Evolutionary conservation across 352 stramenopile genomes (phyloP), one percentile per base, ranked within the genome.

Genomic region (Globisporangium paddicum): DNA sequence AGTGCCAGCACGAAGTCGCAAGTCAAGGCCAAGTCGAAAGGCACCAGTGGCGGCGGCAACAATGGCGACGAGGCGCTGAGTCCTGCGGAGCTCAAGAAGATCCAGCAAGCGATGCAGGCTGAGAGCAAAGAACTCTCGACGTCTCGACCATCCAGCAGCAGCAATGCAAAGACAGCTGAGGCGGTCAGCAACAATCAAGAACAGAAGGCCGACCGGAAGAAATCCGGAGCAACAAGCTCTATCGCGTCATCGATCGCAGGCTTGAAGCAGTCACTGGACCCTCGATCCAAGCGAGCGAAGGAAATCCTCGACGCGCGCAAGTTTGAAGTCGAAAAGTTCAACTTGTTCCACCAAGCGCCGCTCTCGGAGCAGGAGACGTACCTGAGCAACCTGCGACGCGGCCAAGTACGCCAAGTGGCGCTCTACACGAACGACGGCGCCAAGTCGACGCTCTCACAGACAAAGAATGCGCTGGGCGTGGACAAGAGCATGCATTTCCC

Each of bases 401-500:
- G 77, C 16, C 45, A 73, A 4, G 63, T 89, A 13, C 71, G 70
- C 14, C 81, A 89, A 25, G 76, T 72, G 0, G 81, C 81, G 32
- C 62, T 73, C 1, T 80, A 91, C 49, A 86, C 77, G 0, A 86
- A 75, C 55, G 81, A 89, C 38, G 79, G 78, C 10, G 77, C 77
- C 21, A 76, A 79, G 37, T 62, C 64, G 2, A 62, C 76, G 3
- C 57, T 37, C 14, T 86, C 73, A 14, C 79, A 89, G 62, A 89
- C 79, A 10, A 85, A 88, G 42, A 47, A 63, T 6, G 62, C 71
- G 1, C 53, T 71, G n/a, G 55, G 60, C 0, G 51, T 69, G 8
- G 69, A 87, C 44, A 76, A 82, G 35, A 70, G 66, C 32, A 91
- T 88, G 79, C 75, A 87, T 35, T 91, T 89, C 23, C 82, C 82